Conservation (phyloP, 257 asterid genomes). For the Gentiana dahurica region DNA sequence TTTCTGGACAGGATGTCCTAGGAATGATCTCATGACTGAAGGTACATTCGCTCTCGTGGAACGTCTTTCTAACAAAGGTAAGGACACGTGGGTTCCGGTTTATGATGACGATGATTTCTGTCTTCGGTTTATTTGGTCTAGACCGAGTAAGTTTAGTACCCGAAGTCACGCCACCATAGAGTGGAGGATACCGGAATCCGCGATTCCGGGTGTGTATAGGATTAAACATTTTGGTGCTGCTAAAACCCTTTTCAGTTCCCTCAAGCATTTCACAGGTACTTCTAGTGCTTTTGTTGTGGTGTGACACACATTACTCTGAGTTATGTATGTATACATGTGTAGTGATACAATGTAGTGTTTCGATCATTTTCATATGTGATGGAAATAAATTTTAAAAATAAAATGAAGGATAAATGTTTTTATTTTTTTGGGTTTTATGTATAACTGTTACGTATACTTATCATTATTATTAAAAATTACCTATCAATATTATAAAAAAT, state of each 20-base stretch:
- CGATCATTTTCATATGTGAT: too few species aligned
- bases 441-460: too few species aligned
- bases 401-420: too few species aligned
- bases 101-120: slow-evolving; percentile 82
- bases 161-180: slow-evolving; percentile 60
- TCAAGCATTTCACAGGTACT: slow-evolving; percentile 75
- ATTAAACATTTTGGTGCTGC: slow-evolving; percentile 91
- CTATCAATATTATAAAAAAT: too few species aligned
- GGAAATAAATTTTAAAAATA: too few species aligned
- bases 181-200: slow-evolving; percentile 68
- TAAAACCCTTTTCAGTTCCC: slow-evolving; percentile 53
- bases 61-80: slow-evolving; percentile 45
- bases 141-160: slow-evolving; percentile 65
- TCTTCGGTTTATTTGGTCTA: slow-evolving; percentile 77
- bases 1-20: slow-evolving; percentile 85
- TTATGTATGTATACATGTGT: too few species aligned
- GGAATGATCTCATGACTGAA: slow-evolving; percentile 92
- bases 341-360: too few species aligned
- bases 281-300: slow-evolving; percentile 88
- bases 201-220: slow-evolving; percentile 73
- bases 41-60: slow-evolving; percentile 92
- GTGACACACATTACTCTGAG: too few species aligned
- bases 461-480: too few species aligned
- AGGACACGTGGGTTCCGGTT: slow-evolving; percentile 65
- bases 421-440: too few species aligned